Percentiles rank a stretch among this genome's conserved stretches.
phyloP scores from a whole-genome alignment of 1,284 basidiomycete species.

The Ceratobasidium sp. region DNA sequence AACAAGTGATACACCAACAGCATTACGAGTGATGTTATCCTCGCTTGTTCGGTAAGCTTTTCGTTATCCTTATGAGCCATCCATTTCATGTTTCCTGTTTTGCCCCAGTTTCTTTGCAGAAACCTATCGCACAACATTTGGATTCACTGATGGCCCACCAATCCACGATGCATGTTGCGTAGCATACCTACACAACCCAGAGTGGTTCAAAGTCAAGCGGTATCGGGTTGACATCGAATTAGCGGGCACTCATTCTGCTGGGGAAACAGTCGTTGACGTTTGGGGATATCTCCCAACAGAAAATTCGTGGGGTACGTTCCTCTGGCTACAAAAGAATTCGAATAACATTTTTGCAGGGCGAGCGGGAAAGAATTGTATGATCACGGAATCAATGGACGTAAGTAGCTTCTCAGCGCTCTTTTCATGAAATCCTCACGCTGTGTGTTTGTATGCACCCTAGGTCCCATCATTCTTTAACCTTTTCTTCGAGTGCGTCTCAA shows the following conservation, averaged over 20 bases:
- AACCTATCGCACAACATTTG: constrained; percentile 71
- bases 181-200: constrained; percentile 70
- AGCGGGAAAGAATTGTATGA: constrained; percentile 73
- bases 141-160: constrained; percentile 78
- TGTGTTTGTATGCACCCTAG: constrained; percentile 50
- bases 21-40: constrained; percentile 73
- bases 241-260: constrained; percentile 64
- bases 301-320: constrained; percentile 64
- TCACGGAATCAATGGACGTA: constrained; percentile 71
- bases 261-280: constrained; percentile 78
- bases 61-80: background rate
- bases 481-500: constrained; percentile 64
- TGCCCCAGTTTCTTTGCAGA: constrained; percentile 64
- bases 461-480: constrained; percentile 68
- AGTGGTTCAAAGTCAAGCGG: constrained; percentile 65
- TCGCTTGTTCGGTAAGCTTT: constrained; percentile 60
- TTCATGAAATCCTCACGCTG: background rate
- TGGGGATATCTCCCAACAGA: constrained; percentile 66
- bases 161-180: constrained; percentile 83
- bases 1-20: constrained; percentile 55
- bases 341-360: background rate
- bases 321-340: background rate
- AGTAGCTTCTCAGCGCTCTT: constrained; percentile 45
- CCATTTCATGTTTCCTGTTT: background rate
- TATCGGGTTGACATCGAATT: constrained; percentile 80